Evolutionary conservation across 1,284 basidiomycete species (phyloP), one percentile per base, ranked within the genome.

Genomic region (Moniliophthora roreri): DNA sequence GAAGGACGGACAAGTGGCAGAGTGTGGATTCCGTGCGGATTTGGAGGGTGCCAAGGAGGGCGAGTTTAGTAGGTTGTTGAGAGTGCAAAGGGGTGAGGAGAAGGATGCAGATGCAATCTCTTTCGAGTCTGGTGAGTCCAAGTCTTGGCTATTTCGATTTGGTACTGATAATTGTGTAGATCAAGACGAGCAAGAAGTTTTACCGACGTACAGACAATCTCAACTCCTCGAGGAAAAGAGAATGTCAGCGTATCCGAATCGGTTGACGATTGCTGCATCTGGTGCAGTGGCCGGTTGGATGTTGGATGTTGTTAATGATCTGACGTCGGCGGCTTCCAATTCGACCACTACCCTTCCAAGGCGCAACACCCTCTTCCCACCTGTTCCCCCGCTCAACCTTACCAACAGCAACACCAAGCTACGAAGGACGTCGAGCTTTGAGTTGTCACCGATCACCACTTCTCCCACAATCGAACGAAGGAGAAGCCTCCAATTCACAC

Each of bases 11-110:
- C 60, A 69, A 0, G 82, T 98, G n/a, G 87, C 86, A 36, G 91
- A 98, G 66, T 88, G 95, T 63, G 96, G 96, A 1, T 98, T 85
- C 72, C 83, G 93, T 5, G 68, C 69, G 1, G 89, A 94, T 63
- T 78, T 95, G 47, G 85, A 89, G 66, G 51, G 69, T 58, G 35
- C 72, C 13, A 60, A 64, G 4, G 72, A 71, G 7, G 82, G 84
- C 55, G 82, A 84, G 58, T 87, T 88, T 65, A 68, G 71, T 37
- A 69, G 71, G 60, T 85, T 87, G 80, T 67, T 81, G 55, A 66
- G 65, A 37, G 66, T 50, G 4, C 48, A 53, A 46, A 37, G 40
- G 9, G 51, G 40, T 37, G 48, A 50, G 35, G 41, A 47, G 15
- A 48, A 50, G 5, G 52, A 36, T 18, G 6, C 15, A 2, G 46